A percentile compares a stretch with the other conserved stretches of the same genome.
These are phyloP conservation scores for Decorospora gaudefroyi DNA, from an alignment of 2,329 filamentous ascomycete species.

Conservation along the genomic window DNA sequence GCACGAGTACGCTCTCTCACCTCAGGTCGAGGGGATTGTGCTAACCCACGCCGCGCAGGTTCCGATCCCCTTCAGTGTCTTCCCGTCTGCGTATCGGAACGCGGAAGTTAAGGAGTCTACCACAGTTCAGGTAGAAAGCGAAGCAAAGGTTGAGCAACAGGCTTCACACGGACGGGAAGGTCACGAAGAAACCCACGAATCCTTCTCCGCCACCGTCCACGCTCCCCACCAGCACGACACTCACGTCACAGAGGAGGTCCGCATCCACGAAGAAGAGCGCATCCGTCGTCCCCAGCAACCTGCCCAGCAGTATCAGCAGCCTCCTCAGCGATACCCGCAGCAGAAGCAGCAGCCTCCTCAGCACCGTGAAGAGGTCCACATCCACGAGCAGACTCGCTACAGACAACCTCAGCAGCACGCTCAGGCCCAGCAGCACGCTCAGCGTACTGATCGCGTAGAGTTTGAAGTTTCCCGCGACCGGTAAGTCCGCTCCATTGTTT, in stretches of 20 bases:
- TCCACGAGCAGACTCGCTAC: constrained; percentile 43
- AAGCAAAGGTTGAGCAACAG: constrained; percentile 74
- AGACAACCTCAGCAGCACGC: constrained; percentile 22
- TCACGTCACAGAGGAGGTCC: constrained; percentile 82
- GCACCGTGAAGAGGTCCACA: constrained; percentile 42
- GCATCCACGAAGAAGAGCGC: constrained; percentile 77
- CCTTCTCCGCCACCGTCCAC: constrained; percentile 56
- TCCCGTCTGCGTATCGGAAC: constrained; percentile 95
- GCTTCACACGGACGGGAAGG: constrained; percentile 94
- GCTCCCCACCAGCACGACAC: constrained; percentile 54
- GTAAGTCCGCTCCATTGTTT: constrained; percentile 41
- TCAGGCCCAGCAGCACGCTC: constrained; percentile 10
- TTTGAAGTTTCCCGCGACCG: constrained; percentile 34
- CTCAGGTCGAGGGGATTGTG: constrained; percentile 3
- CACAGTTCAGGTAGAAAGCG: constrained; percentile 83
- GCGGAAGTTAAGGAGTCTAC: constrained; percentile 59
- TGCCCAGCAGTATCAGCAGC: constrained; percentile 1
- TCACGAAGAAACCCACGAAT: constrained; percentile 75
- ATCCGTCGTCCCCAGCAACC: constrained; percentile 68
- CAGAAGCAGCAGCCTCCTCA: constrained; percentile 11
- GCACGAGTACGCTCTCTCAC: constrained; percentile 70
- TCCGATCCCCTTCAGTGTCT: constrained; percentile 98
- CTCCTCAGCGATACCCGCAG: constrained; percentile 2
- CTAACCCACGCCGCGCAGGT: constrained; percentile 31
- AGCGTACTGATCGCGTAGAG: constrained; percentile 33